phyloP scores from a whole-genome alignment of 1,139 yeast genomes.

The Pichia sp. region DNA sequence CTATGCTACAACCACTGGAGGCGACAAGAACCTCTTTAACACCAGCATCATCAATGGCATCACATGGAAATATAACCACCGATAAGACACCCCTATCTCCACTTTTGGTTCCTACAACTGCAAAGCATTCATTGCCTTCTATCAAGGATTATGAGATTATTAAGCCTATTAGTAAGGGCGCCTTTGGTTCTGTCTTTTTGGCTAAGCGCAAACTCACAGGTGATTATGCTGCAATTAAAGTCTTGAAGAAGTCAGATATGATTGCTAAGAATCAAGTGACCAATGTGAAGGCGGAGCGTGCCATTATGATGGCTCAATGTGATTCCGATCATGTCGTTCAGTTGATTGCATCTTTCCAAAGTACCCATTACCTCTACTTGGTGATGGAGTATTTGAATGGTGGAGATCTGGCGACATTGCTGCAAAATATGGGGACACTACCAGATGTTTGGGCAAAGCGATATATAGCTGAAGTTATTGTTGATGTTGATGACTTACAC shows the following conservation, averaged over 20 bases:
- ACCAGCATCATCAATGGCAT: not conserved
- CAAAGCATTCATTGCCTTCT: conserved; percentile 53
- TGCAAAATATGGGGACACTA: conserved; percentile 72
- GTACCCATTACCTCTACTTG: conserved; percentile 74
- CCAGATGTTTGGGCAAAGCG: conserved; percentile 85
- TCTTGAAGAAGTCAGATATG: conserved; percentile 92
- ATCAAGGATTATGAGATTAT: conserved; percentile 85
- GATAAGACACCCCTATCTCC: conserved; percentile 75
- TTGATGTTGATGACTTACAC: conserved; percentile 88
- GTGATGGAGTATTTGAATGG: conserved; percentile 98
- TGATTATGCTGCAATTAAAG: conserved; percentile 92
- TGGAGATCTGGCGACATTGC: conserved; percentile 87
- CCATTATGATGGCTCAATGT: conserved; percentile 95
- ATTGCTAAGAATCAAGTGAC: conserved; percentile 93
- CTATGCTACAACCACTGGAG: conserved; percentile 27
- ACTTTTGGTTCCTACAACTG: conserved; percentile 40
- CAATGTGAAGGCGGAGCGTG: conserved; percentile 90
- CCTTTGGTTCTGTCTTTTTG: conserved; percentile 91
- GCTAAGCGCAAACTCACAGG: conserved; percentile 83
- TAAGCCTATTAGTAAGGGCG: conserved; percentile 94
- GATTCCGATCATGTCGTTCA: conserved; percentile 94
- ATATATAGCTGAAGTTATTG: conserved; percentile 83
- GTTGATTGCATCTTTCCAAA: conserved; percentile 82
- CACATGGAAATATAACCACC: conserved; percentile 8
- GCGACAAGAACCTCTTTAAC: conserved; percentile 7